These are phyloP conservation scores for Spathaspora gorwiae DNA, from an alignment of 805 yeast species.

Conservation along the genomic window DNA sequence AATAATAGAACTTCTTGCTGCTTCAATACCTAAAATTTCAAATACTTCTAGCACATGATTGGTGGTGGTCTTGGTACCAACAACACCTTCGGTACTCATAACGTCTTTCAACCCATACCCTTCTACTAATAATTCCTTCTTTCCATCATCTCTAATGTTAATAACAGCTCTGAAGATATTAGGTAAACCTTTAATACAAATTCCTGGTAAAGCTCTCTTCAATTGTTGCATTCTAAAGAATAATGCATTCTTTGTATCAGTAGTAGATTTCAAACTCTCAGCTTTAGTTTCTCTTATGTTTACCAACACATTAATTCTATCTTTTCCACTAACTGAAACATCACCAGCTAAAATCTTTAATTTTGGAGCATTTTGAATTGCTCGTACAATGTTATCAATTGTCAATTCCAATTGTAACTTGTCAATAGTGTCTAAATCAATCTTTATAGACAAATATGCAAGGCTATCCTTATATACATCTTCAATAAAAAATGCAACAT, in stretches of 20 bases:
- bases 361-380: slow-evolving; percentile 81
- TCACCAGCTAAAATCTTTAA: slow-evolving; percentile 74
- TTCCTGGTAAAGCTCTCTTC: slow-evolving; percentile 77
- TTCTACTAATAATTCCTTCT: slow-evolving; percentile 89
- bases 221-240: slow-evolving; percentile 88
- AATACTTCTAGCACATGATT: slow-evolving; percentile 90
- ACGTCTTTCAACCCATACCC: slow-evolving; percentile 96
- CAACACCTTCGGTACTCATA: slow-evolving; percentile 95
- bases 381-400: slow-evolving; percentile 79
- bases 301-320: slow-evolving; percentile 63
- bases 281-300: slow-evolving; percentile 33
- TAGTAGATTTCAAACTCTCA: slow-evolving; percentile 29
- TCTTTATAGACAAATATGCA: slow-evolving; percentile 74
- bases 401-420: slow-evolving; percentile 84
- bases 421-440: slow-evolving; percentile 82
- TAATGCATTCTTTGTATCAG: slow-evolving; percentile 43
- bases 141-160: slow-evolving; percentile 80
- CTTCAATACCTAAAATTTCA: slow-evolving; percentile 92
- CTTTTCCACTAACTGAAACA: slow-evolving; percentile 61
- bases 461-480: slow-evolving; percentile 83
- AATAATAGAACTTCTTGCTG: slow-evolving; percentile 90
- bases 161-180: slow-evolving; percentile 94
- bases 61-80: slow-evolving; percentile 81
- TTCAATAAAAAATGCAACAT: slow-evolving; percentile 84
- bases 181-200: slow-evolving; percentile 90